Evolutionary conservation across 2,329 filamentous ascomycete genomes (phyloP), one percentile per base, ranked within the genome.

Genomic region (Grosmannia huntii): DNA sequence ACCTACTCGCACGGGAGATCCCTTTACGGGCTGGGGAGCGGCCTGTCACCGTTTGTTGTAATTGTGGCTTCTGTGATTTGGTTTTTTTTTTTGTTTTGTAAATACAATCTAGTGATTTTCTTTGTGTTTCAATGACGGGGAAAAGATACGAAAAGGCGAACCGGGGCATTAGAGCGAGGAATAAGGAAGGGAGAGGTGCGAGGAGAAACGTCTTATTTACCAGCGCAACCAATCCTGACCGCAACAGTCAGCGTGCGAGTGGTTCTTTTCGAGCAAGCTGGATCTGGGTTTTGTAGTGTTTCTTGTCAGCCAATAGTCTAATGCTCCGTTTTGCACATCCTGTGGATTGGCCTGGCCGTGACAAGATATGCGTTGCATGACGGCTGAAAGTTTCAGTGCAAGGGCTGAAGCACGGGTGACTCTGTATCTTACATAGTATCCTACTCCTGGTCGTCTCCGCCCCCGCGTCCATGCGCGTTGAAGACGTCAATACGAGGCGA

Each of bases 41-140:
- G 51, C 51, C n/a, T 52, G 16, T 53, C 23, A 3, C 36, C 52
- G 21, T 25, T 36, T 19, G 11, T 54, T 38, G 38, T 27, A 19
- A 25, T 44, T 54, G 23, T 23, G 21, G 25, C 44, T 54, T 38
- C 16, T 41, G 31, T 55, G 38, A 25, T 38, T 16, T 55, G 14
- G 38, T 27, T 36, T 25, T 25, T 25, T 44, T 21, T 38, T n/a
- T 54, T 21, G 53, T 48, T 55, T 25, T 55, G 38, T 55, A 55
- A 44, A 46, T 55, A 54, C 52, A 54, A 54, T 41, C 33, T 23
- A 54, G 52, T 54, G 52, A 54, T 54, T 38, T 21, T 28, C n/a
- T 54, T 23, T 54, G 52, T 54, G 52, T 21, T 19, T 36, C n/a
- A 23, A 33, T 12, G 27, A 36, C 28, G 14, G 31, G 38, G 19